Conservation (phyloP, 257 asterid species). For the Lycium barbarum region DNA sequence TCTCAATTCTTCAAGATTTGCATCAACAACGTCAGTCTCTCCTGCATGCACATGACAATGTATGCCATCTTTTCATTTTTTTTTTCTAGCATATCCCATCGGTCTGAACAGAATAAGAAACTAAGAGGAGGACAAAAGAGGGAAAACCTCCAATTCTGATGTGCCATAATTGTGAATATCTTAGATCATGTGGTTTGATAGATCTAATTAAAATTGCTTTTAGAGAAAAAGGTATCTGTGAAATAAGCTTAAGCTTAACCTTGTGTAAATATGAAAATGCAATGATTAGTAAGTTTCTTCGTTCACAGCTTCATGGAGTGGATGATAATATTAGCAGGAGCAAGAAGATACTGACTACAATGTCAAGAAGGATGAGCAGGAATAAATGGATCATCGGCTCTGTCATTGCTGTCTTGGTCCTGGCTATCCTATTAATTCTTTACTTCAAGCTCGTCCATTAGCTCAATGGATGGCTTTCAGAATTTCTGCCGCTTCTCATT, state of each 20-base stretch:
- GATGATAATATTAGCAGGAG: constrained; percentile 76
- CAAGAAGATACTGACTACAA: constrained; percentile 69
- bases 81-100: neutral
- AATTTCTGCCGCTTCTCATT: neutral
- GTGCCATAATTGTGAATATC: neutral
- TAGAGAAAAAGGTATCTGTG: neutral
- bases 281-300: constrained; percentile 1
- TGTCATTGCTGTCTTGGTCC: constrained; percentile 52
- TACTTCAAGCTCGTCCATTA: constrained; percentile 70
- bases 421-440: constrained; percentile 66
- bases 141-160: neutral
- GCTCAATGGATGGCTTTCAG: neutral
- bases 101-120: neutral
- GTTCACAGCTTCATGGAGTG: constrained; percentile 77
- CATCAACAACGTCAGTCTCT: constrained; percentile 73
- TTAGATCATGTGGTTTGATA: neutral
- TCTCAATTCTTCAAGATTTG: constrained; percentile 67
- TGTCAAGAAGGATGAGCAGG: constrained; percentile 84
- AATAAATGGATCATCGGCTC: constrained; percentile 73
- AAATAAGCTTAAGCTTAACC: neutral
- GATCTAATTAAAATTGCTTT: neutral
- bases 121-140: constrained; percentile 1
- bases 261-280: neutral
- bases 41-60: constrained; percentile 57
- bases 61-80: constrained; percentile 21